Conservation (phyloP, 768 basidiomycete genomes). For the Hypholoma fasciculare region DNA sequence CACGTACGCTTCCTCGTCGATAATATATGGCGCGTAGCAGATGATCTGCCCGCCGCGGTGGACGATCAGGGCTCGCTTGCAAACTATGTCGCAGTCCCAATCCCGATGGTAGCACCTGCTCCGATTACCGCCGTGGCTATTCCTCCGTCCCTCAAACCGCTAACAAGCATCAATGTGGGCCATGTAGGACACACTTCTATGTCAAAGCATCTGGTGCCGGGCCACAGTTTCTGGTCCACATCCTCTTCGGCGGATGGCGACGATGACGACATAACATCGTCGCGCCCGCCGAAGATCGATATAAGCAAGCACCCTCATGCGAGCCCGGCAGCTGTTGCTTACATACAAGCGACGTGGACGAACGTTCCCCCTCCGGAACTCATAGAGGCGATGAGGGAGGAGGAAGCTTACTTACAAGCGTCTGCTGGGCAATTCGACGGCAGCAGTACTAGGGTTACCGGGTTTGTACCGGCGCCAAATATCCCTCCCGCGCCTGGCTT, state of each 20-base stretch:
- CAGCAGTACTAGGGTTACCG: constrained; percentile 26
- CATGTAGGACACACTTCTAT: neutral
- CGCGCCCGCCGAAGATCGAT: constrained; percentile 8
- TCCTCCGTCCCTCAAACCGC: constrained; percentile 5
- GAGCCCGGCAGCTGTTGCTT: constrained; percentile 10
- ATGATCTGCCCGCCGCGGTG: constrained; percentile 80
- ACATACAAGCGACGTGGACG: constrained; percentile 61
- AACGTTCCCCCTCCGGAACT: constrained; percentile 76
- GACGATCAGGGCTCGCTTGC: constrained; percentile 94
- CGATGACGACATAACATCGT: constrained; percentile 15
- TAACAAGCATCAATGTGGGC: neutral
- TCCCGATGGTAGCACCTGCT: constrained; percentile 17
- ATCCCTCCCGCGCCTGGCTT: constrained; percentile 88
- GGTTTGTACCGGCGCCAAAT: constrained; percentile 64
- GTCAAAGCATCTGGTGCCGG: constrained; percentile 21
- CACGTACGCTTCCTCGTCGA: constrained; percentile 96
- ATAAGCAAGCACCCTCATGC: constrained; percentile 4
- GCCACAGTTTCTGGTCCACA: constrained; percentile 43
- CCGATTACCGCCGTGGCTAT: constrained; percentile 13
- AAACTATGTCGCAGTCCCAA: constrained; percentile 83
- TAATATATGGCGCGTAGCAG: constrained; percentile 77
- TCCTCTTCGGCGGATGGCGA: constrained; percentile 37
- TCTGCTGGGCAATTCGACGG: constrained; percentile 36
- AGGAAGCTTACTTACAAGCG: constrained; percentile 72
- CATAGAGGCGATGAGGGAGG: constrained; percentile 76